Base-by-base conservation (phyloP, 2,329 filamentous ascomycete species). In the Neofusicoccum laricinum region DNA sequence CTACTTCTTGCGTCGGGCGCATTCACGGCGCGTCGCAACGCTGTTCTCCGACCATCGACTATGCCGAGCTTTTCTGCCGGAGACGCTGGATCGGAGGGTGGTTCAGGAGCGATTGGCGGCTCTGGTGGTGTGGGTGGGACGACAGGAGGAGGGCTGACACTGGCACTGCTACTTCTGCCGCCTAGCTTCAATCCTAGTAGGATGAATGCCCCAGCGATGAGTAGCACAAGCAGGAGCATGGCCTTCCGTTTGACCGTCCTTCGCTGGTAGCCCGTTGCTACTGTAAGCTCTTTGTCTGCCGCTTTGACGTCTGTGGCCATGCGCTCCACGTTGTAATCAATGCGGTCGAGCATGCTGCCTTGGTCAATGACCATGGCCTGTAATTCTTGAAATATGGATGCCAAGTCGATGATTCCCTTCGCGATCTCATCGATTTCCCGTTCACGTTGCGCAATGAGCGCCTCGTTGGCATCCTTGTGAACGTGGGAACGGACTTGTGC, bases 351-450 rank as follows among this genome's bases (percentile, higher is more conserved):
- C 73, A 84, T 79, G 63, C 77, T 82, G 32, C 81, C 81, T 68
- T 84, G 81, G 66, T 84, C 81, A 49, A 84, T 84, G 65, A 84
- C 92, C 93, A 99, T 98, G 53, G 85, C 89, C 78, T 99, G 95
- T 34, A 99, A 82, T 72, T 99, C 95, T 67, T 96, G 92, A 81
- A 99, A 99, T 58, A 99, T 92, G 75, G 97, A 95, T 3, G 94
- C 92, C 7, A 99, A 82, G 75, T 98, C 94, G 72, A 99, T 98
- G 77, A 99, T 98, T 65, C 95, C 94, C 75, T 97, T 93, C 2
- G 95, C 95, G 68, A 99, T 99, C 71, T 97, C 93, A 73, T 96
- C 96, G 71, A 99, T 99, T 77, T 98, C 95, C 45, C 91, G 89
- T 78, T 99, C 95, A 68, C 95, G 91, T 76, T 98, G 95, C 66